phyloP scores from a whole-genome alignment of 2,329 filamentous ascomycete species.

The Pestalotiopsis sp. region DNA sequence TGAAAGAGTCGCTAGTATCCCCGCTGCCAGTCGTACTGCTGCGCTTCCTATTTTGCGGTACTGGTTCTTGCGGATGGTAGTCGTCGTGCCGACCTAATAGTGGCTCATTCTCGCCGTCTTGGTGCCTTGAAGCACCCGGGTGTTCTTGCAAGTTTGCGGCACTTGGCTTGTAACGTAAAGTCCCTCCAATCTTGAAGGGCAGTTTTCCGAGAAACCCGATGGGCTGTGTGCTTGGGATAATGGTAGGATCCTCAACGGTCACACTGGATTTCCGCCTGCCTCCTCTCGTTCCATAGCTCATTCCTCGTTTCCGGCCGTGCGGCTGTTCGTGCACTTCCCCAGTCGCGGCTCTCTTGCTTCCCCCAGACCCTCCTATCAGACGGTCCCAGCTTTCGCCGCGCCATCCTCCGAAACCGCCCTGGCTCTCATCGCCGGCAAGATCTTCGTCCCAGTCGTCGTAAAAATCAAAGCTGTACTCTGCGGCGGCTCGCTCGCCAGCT shows the following conservation, averaged over 20 bases:
- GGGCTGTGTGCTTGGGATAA: conserved; percentile 86
- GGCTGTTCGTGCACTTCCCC: conserved; percentile 32
- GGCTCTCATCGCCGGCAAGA: conserved; percentile 48
- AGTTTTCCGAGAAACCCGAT: conserved; percentile 83
- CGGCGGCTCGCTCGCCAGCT: conserved; percentile 65
- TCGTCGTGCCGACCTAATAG: conserved; percentile 52
- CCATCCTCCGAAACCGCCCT: conserved; percentile 72
- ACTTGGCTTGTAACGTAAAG: conserved; percentile 84
- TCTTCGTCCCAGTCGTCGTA: conserved; percentile 94
- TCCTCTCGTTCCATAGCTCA: conserved; percentile 84
- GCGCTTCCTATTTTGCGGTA: conserved; percentile 57
- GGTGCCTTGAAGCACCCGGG: conserved; percentile 56
- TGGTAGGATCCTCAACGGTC: conserved; percentile 73
- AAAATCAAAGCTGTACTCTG: conserved; percentile 92
- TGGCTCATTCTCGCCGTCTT: conserved; percentile 66
- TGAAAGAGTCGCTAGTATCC: conserved; percentile 81
- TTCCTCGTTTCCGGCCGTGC: conserved; percentile 65
- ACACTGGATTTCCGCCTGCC: conserved; percentile 47
- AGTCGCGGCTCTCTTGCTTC: conserved; percentile 20
- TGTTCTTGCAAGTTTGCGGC: conserved; percentile 90
- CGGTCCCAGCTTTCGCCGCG: conserved; percentile 84
- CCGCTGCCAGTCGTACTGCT: conserved; percentile 81
- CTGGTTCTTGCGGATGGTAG: conserved; percentile 22
- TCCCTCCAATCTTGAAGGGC: conserved; percentile 83
- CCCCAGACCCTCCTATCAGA: conserved; percentile 62